Conservation (phyloP, 768 basidiomycete genomes). For the Tulasnella sp. region DNA sequence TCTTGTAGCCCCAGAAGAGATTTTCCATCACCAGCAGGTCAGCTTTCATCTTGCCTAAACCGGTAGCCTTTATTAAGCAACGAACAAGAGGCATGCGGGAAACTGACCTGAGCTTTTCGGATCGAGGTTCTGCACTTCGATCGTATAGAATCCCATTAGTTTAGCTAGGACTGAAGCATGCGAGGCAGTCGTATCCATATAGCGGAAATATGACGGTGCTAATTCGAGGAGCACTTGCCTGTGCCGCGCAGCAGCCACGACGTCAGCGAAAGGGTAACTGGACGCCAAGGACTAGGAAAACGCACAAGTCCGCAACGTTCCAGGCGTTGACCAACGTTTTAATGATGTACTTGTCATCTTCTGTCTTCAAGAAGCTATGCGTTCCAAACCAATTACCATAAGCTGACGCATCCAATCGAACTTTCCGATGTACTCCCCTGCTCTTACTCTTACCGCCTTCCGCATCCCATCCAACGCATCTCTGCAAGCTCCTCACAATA, state of each 20-base stretch:
- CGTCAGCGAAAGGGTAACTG: not conserved
- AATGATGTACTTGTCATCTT: slow-evolving; percentile 66
- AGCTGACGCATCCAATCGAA: not conserved
- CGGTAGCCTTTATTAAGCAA: not conserved
- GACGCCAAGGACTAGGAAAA: slow-evolving; percentile 6
- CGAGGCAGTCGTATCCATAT: slow-evolving; percentile 57
- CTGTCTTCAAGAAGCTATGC: slow-evolving; percentile 71
- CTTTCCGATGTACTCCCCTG: slow-evolving; percentile 4
- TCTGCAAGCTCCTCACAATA: slow-evolving; percentile 47
- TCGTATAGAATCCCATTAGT: slow-evolving; percentile 67
- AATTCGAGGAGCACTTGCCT: slow-evolving; percentile 71
- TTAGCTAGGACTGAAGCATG: slow-evolving; percentile 63
- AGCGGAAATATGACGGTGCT: slow-evolving; percentile 65
- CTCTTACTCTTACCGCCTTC: slow-evolving; percentile 59
- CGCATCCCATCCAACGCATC: slow-evolving; percentile 55
- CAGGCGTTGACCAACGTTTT: slow-evolving; percentile 78
- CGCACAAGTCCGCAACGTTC: slow-evolving; percentile 77
- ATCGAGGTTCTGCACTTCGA: slow-evolving; percentile 64
- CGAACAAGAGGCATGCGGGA: not conserved
- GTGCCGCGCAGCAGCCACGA: not conserved
- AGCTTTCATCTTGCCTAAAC: slow-evolving; percentile 35
- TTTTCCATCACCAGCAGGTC: slow-evolving; percentile 82
- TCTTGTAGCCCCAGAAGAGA: slow-evolving; percentile 56
- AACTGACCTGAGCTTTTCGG: slow-evolving; percentile 36
- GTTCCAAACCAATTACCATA: not conserved